phyloP scores from a whole-genome alignment of 140 eudicot species.

The Senecio squalidus region DNA sequence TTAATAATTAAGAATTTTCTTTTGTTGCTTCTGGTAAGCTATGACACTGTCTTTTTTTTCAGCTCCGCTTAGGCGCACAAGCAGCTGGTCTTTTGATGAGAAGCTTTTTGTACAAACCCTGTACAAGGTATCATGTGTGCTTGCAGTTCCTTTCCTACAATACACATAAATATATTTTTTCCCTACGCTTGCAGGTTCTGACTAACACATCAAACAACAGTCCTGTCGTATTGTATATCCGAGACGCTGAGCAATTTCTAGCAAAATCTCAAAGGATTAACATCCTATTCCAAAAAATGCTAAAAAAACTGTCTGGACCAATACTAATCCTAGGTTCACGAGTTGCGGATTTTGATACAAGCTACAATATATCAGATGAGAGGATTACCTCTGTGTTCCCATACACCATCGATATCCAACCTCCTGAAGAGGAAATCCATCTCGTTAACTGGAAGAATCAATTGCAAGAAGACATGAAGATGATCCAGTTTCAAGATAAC shows the following conservation, averaged over 20 bases:
- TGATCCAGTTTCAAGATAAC: constrained; percentile 84
- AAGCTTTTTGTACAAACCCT: constrained; percentile 80
- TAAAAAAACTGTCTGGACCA: constrained; percentile 68
- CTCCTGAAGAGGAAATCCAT: constrained; percentile 78
- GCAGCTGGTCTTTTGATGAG: constrained; percentile 88
- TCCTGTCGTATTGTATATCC: constrained; percentile 72
- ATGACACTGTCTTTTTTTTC: constrained; percentile 23
- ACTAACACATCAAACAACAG: constrained; percentile 47
- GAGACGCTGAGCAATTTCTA: constrained; percentile 77
- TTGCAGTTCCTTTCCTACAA: background rate
- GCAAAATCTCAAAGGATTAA: constrained; percentile 66
- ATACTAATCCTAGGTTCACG: constrained; percentile 77
- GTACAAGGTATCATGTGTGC: constrained; percentile 56
- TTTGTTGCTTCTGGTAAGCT: constrained; percentile 2
- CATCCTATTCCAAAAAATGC: constrained; percentile 77
- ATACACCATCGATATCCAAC: constrained; percentile 74
- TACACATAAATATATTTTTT: constrained; percentile 33
- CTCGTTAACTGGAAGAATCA: constrained; percentile 81
- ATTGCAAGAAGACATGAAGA: constrained; percentile 93
- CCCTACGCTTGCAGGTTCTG: constrained; percentile 53
- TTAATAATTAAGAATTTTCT: background rate
- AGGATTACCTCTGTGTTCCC: constrained; percentile 68
- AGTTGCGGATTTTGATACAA: constrained; percentile 31
- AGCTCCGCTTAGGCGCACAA: constrained; percentile 76
- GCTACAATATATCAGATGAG: constrained; percentile 44